Evolutionary conservation across 2,329 filamentous ascomycete genomes (phyloP).

Genomic region (Dryadomyces quercivorus): DNA sequence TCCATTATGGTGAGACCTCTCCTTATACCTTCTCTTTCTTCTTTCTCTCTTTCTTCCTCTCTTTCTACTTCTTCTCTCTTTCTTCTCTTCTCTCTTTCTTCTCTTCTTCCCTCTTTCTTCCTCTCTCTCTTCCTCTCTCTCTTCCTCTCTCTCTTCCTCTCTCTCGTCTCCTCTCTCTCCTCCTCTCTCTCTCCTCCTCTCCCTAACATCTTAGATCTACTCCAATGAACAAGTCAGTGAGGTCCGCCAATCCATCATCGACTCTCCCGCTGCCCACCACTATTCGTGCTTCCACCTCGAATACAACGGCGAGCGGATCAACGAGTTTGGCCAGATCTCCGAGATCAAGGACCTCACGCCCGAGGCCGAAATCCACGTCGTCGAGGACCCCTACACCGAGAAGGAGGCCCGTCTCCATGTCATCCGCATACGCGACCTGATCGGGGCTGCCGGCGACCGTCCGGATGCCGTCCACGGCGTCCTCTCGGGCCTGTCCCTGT

Average conservation of each 20-base stretch:
- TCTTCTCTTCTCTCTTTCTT: conserved; percentile 1
- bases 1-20: conserved; percentile 61
- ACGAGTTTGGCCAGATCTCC: conserved; percentile 86
- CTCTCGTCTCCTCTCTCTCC: too few species aligned
- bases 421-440: conserved; percentile 79
- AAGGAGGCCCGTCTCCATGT: conserved; percentile 96
- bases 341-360: conserved; percentile 71
- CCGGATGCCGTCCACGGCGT: conserved; percentile 81
- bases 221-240: conserved; percentile 95
- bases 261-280: conserved; percentile 83
- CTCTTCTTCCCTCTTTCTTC: too few species aligned
- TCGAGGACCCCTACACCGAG: conserved; percentile 95
- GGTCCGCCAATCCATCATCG: conserved; percentile 90
- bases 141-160: neutral
- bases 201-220: conserved; percentile 50
- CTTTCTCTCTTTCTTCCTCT: too few species aligned
- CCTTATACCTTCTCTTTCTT: neutral
- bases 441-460: conserved; percentile 81
- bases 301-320: conserved; percentile 76
- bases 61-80: conserved; percentile 9
- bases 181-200: conserved; percentile 2
- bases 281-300: conserved; percentile 99
- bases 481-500: conserved; percentile 71
- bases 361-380: conserved; percentile 66
- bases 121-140: too few species aligned